Evolutionary conservation across 2,329 filamentous ascomycete genomes (phyloP).

Genomic region (Hymenoscyphus scutula): DNA sequence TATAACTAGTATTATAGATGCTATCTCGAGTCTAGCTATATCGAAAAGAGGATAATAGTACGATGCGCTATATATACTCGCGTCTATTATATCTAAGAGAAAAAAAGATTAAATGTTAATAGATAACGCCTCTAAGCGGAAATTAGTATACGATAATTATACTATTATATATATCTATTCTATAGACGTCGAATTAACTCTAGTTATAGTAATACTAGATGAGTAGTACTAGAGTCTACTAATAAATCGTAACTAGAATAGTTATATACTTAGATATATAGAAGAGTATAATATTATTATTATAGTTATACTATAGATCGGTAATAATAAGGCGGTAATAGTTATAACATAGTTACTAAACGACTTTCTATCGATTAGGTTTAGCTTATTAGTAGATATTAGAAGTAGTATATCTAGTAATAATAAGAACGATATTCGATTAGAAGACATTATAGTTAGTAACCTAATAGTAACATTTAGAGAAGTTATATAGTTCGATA

Average conservation of each 20-base stretch:
- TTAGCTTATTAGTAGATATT: conserved; percentile 45
- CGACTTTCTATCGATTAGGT: conserved; percentile 37
- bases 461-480: conserved; percentile 10
- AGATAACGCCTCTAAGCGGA: neutral
- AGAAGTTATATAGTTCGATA: conserved; percentile 29
- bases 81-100: neutral
- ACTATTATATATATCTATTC: neutral
- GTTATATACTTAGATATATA: no score
- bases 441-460: conserved; percentile 18
- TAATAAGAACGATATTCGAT: conserved; percentile 20
- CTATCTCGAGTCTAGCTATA: neutral
- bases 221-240: neutral
- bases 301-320: conserved; percentile 16
- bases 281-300: conserved; percentile 24
- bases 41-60: neutral
- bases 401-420: conserved; percentile 32
- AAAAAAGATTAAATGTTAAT: conserved; percentile 1
- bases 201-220: conserved; percentile 1
- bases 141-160: neutral
- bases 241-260: conserved; percentile 14
- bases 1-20: neutral
- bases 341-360: conserved; percentile 34
- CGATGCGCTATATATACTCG: neutral
- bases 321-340: conserved; percentile 32
- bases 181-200: neutral